phyloP scores from a whole-genome alignment of 1,284 basidiomycete species.

The Coniferiporia sulphurascens region DNA sequence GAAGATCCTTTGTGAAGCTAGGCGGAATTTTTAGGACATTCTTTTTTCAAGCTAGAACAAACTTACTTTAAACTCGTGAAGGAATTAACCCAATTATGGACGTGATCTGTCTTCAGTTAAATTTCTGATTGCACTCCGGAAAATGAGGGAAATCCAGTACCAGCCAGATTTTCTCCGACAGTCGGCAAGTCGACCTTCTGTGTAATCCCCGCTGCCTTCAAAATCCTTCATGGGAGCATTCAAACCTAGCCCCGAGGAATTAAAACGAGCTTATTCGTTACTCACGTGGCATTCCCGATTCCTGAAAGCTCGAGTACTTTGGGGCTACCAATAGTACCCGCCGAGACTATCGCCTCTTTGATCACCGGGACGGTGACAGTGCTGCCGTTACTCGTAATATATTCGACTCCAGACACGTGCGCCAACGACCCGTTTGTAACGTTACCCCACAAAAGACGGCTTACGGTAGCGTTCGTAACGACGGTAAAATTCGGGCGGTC shows the following conservation, averaged over 20 bases:
- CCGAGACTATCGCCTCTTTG: conserved; percentile 18
- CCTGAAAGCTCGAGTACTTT: conserved; percentile 29
- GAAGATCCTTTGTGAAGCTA: conserved; percentile 17
- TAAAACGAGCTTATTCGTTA: background rate
- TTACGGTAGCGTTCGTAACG: conserved; percentile 13
- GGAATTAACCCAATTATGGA: conserved; percentile 17
- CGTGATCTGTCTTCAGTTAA: conserved; percentile 10
- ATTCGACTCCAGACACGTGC: conserved; percentile 15
- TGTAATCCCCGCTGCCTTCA: conserved; percentile 1
- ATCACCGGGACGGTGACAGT: conserved; percentile 4
- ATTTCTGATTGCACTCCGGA: background rate
- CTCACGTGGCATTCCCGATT: conserved; percentile 23
- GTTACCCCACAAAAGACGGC: conserved; percentile 13
- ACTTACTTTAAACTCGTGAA: conserved; percentile 16
- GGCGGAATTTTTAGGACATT: background rate
- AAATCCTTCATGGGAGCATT: conserved; percentile 5
- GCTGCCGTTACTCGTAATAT: conserved; percentile 10
- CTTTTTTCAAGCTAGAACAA: background rate
- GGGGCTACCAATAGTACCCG: conserved; percentile 19
- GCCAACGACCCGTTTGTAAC: background rate
- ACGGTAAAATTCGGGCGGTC: conserved; percentile 17
- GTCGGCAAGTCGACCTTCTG: background rate
- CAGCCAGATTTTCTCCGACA: conserved; percentile 9
- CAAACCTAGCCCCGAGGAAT: background rate
- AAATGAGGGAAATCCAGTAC: background rate